Base-by-base conservation (phyloP, 805 yeast genomes). In the Yarrowia sp. region DNA sequence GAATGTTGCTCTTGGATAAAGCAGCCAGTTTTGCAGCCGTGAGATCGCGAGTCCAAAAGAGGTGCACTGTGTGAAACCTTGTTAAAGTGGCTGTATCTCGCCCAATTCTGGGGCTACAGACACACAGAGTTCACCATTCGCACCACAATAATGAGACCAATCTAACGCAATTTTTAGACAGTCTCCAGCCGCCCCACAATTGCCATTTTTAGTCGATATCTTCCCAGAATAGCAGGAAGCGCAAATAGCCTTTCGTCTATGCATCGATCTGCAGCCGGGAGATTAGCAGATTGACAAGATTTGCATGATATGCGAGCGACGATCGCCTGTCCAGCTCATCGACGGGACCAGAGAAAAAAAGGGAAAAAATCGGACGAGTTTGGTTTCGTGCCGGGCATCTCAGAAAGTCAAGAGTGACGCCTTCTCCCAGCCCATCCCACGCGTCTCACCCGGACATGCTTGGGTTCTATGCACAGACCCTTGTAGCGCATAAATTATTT, bases 381-480 rank as follows among this genome's bases (percentile, higher is more conserved):
- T n/a, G n/a, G n/a, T n/a, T n/a, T n/a, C n/a, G n/a, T n/a, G n/a
- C n/a, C n/a, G n/a, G n/a, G n/a, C 27, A 24, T 24, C 27, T 6
- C 27, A 24, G 5, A 5, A 6, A 6, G 27, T 24, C 27, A 6
- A 5, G 7, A 24, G 27, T 6, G 8, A 24, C 18, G 16, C 36
- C n/a, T n/a, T n/a, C n/a, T n/a, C n/a, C n/a, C n/a, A n/a, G n/a
- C 36, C 18, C 36, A 12, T 32, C 9, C 10, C 8, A 8, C 18
- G 4, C 14, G 39, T 35, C 19, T 35, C 39, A 35, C 39, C 3
- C 36, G 8, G 4, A 19, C 41, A 9, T 5, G 24, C 24, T 36
- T 41, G 31, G 49, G 51, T 44, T 44, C 51, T 25, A 29, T 44
- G 51, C 51, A 44, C 35, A 44, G 51, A 44, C 51, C 51, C 35